Conservation (phyloP, 2,329 filamentous ascomycete species). For the Periconia sp. region DNA sequence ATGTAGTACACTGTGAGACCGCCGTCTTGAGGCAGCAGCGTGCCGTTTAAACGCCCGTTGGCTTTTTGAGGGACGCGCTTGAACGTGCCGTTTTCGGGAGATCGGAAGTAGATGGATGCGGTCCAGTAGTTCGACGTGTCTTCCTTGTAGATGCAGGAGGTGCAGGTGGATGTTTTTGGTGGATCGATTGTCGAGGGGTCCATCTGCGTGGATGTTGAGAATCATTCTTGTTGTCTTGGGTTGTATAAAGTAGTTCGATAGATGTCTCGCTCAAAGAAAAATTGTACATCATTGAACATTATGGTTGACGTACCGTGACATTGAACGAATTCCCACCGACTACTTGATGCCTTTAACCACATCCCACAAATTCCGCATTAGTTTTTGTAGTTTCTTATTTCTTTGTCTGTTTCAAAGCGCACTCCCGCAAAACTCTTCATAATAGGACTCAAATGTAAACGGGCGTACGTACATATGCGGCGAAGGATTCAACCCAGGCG, state of each 20-base stretch:
- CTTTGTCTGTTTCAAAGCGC: not conserved
- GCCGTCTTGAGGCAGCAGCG: slow-evolving; percentile 28
- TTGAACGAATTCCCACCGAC: slow-evolving; percentile 17
- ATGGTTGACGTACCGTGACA: slow-evolving; percentile 6
- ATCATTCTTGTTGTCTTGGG: not conserved
- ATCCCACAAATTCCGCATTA: not conserved
- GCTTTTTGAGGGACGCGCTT: slow-evolving; percentile 38
- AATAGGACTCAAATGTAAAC: not conserved
- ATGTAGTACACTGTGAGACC: slow-evolving; percentile 44
- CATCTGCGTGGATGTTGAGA: slow-evolving; percentile 12
- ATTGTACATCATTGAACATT: too few species aligned
- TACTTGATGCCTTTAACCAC: slow-evolving; percentile 1
- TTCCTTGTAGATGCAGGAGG: slow-evolving; percentile 33
- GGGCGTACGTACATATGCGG: slow-evolving; percentile 12
- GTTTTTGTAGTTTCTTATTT: not conserved
- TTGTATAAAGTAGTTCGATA: too few species aligned
- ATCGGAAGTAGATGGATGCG: slow-evolving; percentile 32
- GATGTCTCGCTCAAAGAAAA: too few species aligned
- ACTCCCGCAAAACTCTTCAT: too few species aligned
- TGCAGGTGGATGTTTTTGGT: slow-evolving; percentile 18
- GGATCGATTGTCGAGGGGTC: slow-evolving; percentile 19
- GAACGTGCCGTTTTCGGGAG: slow-evolving; percentile 34
- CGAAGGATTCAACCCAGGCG: slow-evolving; percentile 13
- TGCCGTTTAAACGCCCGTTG: slow-evolving; percentile 36
- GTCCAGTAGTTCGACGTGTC: slow-evolving; percentile 39